Conservation (phyloP, 345 rosid genomes). For the Fremontodendron californicum region DNA sequence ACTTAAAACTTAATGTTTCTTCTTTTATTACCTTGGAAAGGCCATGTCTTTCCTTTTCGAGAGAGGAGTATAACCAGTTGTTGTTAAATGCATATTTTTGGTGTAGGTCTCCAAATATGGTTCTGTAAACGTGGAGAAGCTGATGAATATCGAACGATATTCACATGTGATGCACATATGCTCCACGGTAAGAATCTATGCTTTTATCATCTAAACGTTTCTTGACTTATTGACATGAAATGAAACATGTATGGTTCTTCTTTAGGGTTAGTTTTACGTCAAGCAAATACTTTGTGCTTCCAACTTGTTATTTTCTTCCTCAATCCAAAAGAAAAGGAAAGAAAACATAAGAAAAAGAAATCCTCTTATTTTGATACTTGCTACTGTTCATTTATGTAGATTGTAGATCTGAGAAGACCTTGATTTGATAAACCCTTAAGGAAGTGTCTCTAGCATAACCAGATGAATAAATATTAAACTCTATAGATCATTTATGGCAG, state of each 20-base stretch:
- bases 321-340: not conserved
- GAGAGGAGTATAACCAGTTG: not conserved
- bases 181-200: constrained; percentile 58
- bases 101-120: constrained; percentile 67
- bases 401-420: not conserved
- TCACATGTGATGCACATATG: constrained; percentile 98
- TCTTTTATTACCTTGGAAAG: not conserved
- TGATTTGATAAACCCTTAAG: not conserved
- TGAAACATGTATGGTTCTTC: not conserved
- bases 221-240: not conserved
- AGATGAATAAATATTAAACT: not conserved
- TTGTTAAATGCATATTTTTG: not conserved
- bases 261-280: not conserved
- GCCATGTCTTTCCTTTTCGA: not conserved
- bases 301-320: not conserved
- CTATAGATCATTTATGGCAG: not conserved
- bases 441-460: not conserved
- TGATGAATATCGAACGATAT: constrained; percentile 81
- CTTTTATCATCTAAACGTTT: not conserved
- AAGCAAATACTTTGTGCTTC: not conserved
- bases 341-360: no score
- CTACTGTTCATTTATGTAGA: not conserved
- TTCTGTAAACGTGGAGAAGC: constrained; percentile 81
- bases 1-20: not conserved
- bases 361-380: not conserved